Conservation (phyloP, 805 yeast genomes). For the Saccharomyces kudriavzevii region DNA sequence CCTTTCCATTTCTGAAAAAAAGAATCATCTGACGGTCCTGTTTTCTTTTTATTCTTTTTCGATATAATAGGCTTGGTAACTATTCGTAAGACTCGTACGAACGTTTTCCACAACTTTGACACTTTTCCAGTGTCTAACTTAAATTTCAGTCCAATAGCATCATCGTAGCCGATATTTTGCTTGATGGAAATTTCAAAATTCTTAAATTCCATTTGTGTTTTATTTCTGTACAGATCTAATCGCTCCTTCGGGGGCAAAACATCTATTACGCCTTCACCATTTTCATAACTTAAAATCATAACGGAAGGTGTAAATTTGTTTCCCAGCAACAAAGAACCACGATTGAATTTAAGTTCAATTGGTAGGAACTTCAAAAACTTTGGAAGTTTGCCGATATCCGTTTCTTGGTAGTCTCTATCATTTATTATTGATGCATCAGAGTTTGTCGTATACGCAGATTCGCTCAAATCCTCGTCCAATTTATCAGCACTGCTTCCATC, state of each 20-base stretch:
- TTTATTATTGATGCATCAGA: conserved; percentile 6
- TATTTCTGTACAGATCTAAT: conserved; percentile 50
- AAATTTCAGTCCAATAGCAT: conserved; percentile 21
- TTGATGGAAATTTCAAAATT: conserved; percentile 53
- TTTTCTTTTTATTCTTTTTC: conserved; percentile 1
- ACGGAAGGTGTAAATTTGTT: conserved; percentile 71
- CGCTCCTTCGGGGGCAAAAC: conserved; percentile 37
- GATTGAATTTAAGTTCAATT: conserved; percentile 46
- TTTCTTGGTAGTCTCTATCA: conserved; percentile 11
- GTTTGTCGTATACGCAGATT: conserved; percentile 10
- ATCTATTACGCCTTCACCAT: conserved; percentile 53
- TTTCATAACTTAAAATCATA: conserved; percentile 50
- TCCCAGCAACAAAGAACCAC: conserved; percentile 73
- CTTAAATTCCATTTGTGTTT: conserved; percentile 38
- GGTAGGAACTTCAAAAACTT: conserved; percentile 45
- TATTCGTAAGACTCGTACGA: conserved; percentile 8
- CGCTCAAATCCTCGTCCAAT: conserved; percentile 7
- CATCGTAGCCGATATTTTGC: conserved; percentile 62
- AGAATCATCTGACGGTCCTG: conserved; percentile 7
- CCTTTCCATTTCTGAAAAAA: conserved; percentile 61
- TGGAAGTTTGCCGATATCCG: conserved; percentile 1
- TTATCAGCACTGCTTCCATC: conserved; percentile 11
- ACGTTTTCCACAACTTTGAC: conserved; percentile 19
- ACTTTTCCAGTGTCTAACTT: conserved; percentile 14
- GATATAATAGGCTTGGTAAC: conserved; percentile 6